Conservation (phyloP, 345 rosid genomes). For the Boechera stricta region DNA sequence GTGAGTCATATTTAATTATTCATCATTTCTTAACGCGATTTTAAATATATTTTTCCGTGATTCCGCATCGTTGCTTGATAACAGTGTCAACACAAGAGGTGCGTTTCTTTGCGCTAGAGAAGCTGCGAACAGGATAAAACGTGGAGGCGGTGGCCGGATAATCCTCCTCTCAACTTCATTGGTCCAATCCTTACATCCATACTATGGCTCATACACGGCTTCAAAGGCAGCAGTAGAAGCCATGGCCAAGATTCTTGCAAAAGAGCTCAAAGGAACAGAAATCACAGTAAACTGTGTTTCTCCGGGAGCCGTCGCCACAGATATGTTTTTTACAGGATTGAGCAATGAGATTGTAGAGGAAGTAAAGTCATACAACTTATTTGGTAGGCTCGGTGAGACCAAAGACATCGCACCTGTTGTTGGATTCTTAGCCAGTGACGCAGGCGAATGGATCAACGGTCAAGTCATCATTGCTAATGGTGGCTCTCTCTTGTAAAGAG, state of each 20-base stretch:
- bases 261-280: constrained; percentile 52
- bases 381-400: constrained; percentile 45
- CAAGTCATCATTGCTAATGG: constrained; percentile 50
- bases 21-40: too few relatives aligned
- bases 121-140: constrained; percentile 48
- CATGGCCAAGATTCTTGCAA: constrained; percentile 49
- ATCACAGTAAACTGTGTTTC: constrained; percentile 55
- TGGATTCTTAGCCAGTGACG: constrained; percentile 54
- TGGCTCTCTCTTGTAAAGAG: constrained; percentile 33
- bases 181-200: constrained; percentile 32
- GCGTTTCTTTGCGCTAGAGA: constrained; percentile 49
- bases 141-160: constrained; percentile 49
- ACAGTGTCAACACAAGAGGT: constrained; percentile 47
- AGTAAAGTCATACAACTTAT: constrained; percentile 14
- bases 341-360: constrained; percentile 42
- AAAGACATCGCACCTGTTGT: constrained; percentile 51
- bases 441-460: constrained; percentile 54
- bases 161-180: constrained; percentile 42
- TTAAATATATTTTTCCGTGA: too few relatives aligned
- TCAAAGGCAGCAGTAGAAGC: constrained; percentile 51
- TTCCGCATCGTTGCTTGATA: not conserved
- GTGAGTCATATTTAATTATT: too few relatives aligned
- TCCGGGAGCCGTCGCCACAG: constrained; percentile 53
- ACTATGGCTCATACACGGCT: constrained; percentile 31
- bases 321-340: constrained; percentile 45